Evolutionary conservation across 805 yeast species (phyloP).

Genomic region (Metschnikowia lochheadii): DNA sequence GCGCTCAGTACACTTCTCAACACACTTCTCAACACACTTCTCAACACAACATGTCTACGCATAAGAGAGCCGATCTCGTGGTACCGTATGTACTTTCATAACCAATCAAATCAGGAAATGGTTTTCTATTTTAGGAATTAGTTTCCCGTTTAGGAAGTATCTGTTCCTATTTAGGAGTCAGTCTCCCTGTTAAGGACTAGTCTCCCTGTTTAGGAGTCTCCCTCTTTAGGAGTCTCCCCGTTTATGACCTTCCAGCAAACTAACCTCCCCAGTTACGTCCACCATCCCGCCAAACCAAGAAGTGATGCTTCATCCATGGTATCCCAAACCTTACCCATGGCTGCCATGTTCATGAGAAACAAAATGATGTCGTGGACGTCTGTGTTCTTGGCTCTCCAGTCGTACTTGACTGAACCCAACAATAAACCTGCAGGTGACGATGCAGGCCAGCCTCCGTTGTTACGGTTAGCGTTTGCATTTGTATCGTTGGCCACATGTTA

Average conservation of each 20-base stretch:
- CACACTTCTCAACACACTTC: too few species aligned
- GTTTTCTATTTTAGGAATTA: too few species aligned
- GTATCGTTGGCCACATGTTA: constrained; percentile 51
- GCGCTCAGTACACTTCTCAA: too few species aligned
- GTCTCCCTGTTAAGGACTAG: too few species aligned
- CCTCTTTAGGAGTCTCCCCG: too few species aligned
- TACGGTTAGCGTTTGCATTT: constrained; percentile 43
- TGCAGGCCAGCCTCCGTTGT: constrained; percentile 44
- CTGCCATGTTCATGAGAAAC: constrained; percentile 61
- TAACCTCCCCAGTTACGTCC: constrained; percentile 35
- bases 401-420: constrained; percentile 44
- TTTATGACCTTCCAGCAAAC: not conserved
- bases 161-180: not conserved
- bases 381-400: constrained; percentile 46
- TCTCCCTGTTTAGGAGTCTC: too few species aligned
- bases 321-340: constrained; percentile 61
- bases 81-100: constrained; percentile 12
- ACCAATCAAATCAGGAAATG: too few species aligned
- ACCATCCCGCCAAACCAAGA: constrained; percentile 46
- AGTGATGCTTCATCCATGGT: constrained; percentile 44
- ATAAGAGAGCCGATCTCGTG: constrained; percentile 15
- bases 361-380: constrained; percentile 56
- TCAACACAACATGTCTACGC: constrained; percentile 12
- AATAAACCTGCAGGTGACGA: constrained; percentile 25
- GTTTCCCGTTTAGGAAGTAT: too few species aligned